These are phyloP conservation scores for Ogataea saltuana DNA, from an alignment of 805 yeast species.

Conservation along the genomic window DNA sequence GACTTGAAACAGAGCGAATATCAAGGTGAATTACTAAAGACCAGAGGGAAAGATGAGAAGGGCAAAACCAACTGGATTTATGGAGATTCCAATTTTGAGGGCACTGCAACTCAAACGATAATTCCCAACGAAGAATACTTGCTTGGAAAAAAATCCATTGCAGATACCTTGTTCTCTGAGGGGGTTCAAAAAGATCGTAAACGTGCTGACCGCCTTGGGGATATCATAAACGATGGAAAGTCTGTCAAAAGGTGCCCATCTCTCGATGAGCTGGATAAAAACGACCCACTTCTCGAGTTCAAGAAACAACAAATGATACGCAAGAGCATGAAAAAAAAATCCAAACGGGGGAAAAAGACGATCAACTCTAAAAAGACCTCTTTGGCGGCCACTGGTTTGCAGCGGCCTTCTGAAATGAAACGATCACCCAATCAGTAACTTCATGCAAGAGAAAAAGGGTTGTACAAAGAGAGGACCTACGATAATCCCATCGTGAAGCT, in stretches of 20 bases:
- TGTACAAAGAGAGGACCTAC: too few species aligned
- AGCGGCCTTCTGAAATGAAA: too few species aligned
- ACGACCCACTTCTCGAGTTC: neutral
- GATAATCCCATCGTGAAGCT: too few species aligned
- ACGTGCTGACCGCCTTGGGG: too few species aligned
- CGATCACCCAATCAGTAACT: too few species aligned
- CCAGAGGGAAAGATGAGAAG: neutral
- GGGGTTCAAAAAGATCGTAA: too few species aligned
- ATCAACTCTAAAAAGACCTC: too few species aligned
- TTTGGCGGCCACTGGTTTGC: too few species aligned
- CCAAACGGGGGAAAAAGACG: neutral
- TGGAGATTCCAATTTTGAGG: too few species aligned
- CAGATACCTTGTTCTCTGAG: too few species aligned
- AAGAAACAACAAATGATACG: neutral
- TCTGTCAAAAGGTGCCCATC: neutral
- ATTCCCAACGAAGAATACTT: neutral
- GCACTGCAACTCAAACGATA: neutral
- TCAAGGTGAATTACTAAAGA: neutral
- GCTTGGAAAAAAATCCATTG: neutral
- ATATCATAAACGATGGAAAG: neutral
- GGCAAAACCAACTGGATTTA: neutral
- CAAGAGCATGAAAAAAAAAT: neutral
- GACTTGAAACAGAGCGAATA: slow-evolving; percentile 40
- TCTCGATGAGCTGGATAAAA: neutral
- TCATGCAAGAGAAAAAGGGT: too few species aligned